Percentiles rank a stretch among this genome's conserved stretches.
Evolutionary conservation across 2,329 filamentous ascomycete species (phyloP).

Genomic region (Fusarium tuaranense): DNA sequence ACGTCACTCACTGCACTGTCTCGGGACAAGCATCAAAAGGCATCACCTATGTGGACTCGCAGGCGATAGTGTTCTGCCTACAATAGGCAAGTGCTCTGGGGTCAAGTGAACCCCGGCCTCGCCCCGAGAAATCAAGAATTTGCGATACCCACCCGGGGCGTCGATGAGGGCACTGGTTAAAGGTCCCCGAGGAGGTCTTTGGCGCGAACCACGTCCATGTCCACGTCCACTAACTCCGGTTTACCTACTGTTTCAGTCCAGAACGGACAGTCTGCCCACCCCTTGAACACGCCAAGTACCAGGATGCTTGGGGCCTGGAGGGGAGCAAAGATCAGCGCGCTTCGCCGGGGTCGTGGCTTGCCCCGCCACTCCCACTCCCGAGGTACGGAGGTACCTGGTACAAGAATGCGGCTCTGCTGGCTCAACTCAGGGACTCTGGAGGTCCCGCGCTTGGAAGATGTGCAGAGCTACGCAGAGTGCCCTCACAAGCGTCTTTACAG

Average conservation of each 20-base stretch:
- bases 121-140: neutral
- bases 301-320: slow-evolving; percentile 4
- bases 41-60: neutral
- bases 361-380: slow-evolving; percentile 11
- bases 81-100: neutral
- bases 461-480: neutral
- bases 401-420: slow-evolving; percentile 21
- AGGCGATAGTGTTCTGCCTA: neutral
- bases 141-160: neutral
- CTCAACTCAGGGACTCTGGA: slow-evolving; percentile 19
- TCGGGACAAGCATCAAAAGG: neutral
- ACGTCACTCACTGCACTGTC: neutral
- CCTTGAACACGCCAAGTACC: neutral
- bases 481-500: slow-evolving; percentile 5
- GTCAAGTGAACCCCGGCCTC: neutral
- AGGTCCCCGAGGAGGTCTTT: neutral
- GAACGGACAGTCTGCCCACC: neutral
- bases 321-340: slow-evolving; percentile 20
- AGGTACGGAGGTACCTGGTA: slow-evolving; percentile 11
- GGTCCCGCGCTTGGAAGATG: slow-evolving; percentile 8
- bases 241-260: neutral
- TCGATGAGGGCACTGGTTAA: neutral
- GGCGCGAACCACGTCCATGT: neutral
- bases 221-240: neutral
- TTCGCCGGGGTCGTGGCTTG: slow-evolving; percentile 10